Conservation (phyloP, 2,329 filamentous ascomycete species). For the Tolypocladium capitatum region DNA sequence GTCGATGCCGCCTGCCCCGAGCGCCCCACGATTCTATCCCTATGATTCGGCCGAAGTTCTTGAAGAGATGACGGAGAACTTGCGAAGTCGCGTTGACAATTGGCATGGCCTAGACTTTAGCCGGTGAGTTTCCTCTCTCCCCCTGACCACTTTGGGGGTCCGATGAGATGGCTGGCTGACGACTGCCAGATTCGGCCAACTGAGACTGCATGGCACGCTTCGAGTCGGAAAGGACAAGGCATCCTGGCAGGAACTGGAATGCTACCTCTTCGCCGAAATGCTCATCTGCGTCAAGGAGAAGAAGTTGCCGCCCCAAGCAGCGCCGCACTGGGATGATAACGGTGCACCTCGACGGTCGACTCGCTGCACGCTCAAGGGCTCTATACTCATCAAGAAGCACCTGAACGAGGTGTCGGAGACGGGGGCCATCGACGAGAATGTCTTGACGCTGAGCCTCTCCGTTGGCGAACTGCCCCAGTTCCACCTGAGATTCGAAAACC, state of each 20-base stretch:
- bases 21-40: constrained; percentile 47
- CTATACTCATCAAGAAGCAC: constrained; percentile 96
- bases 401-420: constrained; percentile 75
- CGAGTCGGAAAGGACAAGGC: constrained; percentile 91
- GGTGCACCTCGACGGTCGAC: constrained; percentile 48
- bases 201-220: constrained; percentile 78
- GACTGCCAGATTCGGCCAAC: constrained; percentile 65
- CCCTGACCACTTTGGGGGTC: background rate
- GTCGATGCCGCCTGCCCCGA: constrained; percentile 46
- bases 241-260: constrained; percentile 96
- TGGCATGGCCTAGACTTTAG: constrained; percentile 95
- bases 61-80: constrained; percentile 72
- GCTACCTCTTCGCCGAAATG: constrained; percentile 96
- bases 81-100: constrained; percentile 84
- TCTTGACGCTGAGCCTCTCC: constrained; percentile 80
- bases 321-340: constrained; percentile 54
- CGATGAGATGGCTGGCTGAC: constrained; percentile 5
- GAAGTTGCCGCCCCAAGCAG: constrained; percentile 41
- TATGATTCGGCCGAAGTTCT: constrained; percentile 66
- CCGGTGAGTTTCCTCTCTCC: constrained; percentile 33
- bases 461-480: constrained; percentile 89
- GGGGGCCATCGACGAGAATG: constrained; percentile 57
- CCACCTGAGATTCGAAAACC: constrained; percentile 77
- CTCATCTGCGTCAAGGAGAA: constrained; percentile 99
- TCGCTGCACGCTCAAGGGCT: constrained; percentile 86